Base-by-base conservation (phyloP, 257 asterid species). In the Coffea canephora region DNA sequence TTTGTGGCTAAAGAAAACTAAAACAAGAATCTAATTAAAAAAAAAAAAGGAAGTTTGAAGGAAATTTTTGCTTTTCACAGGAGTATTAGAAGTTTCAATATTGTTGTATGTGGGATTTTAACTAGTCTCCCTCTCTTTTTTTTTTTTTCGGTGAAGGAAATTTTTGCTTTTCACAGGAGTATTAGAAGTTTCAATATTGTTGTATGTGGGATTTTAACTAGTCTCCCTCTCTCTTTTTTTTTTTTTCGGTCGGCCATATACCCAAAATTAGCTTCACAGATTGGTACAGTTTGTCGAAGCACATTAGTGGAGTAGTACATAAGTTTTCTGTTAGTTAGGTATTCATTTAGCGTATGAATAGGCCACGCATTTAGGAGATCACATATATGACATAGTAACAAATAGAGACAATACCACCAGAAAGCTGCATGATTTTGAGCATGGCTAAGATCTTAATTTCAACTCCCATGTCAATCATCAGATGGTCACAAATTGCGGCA, bases 401-500 rank as follows among this genome's bases (percentile, higher is more conserved):
- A 16, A 34, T 1, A 67, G 31, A 31, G 10, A 67, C 34, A 67
- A 55, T 55, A 18, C 19, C 45, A 4, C 15, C 6, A 34, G 16
- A 68, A 68, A 68, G 46, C 72, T 15, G 25, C n/a, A 68, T 1
- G 23, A 36, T 36, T 68, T 36, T 36, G 72, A 15, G 46, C 46
- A 31, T 4, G 45, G 1, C 23, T 27, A 66, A 2, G 0, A 54
- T 77, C 31, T 69, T 11, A 8, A 61, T 45, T 54, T 34, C 36
- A 64, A 15, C 50, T 65, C 31, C 69, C 74, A 67, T 75, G 21
- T 72, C 9, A 25, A 48, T 61, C 85, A 48, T 61, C 85, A 94
- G 98, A 83, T 94, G 98, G 98, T 93, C 98, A 48, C 98, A 91
- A 77, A 94, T 94, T 31, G 98, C 98, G 36, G 96, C 97, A 6